These are phyloP conservation scores for Coprinopsis sp. DNA, from an alignment of 768 basidiomycete genomes.

Conservation along the genomic window DNA sequence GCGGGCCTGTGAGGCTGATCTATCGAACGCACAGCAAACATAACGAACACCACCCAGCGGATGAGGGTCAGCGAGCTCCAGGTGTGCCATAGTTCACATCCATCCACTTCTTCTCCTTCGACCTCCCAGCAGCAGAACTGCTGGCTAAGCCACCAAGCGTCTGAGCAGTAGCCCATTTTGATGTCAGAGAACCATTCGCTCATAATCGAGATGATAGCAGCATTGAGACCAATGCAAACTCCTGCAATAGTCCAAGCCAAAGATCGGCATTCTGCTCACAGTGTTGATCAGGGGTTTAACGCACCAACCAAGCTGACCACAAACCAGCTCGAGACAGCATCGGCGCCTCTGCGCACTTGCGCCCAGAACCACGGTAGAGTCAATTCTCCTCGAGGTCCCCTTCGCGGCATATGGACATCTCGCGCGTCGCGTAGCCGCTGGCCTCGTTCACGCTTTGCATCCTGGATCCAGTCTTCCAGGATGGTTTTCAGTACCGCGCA, in stretches of 20 bases:
- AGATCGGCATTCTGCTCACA: neutral
- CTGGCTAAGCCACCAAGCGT: constrained; percentile 98
- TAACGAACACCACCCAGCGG: constrained; percentile 81
- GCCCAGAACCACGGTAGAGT: constrained; percentile 58
- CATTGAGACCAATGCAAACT: constrained; percentile 85
- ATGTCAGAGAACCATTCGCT: constrained; percentile 98
- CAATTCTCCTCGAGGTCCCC: constrained; percentile 46
- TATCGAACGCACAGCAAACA: constrained; percentile 70
- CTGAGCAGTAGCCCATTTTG: constrained; percentile 94
- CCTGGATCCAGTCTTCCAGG: constrained; percentile 88
- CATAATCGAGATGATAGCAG: constrained; percentile 91
- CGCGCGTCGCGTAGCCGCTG: constrained; percentile 64
- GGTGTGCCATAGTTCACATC: constrained; percentile 87
- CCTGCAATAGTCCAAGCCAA: constrained; percentile 41
- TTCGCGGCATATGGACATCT: constrained; percentile 35
- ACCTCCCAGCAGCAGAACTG: constrained; percentile 99
- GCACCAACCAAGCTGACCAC: constrained; percentile 85
- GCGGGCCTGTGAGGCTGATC: constrained; percentile 6
- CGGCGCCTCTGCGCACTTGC: constrained; percentile 52
- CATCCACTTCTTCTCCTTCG: constrained; percentile 70
- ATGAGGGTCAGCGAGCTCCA: constrained; percentile 75
- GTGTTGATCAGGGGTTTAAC: constrained; percentile 23
- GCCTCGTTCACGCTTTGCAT: constrained; percentile 85
- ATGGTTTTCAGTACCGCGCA: constrained; percentile 9
- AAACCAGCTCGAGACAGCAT: constrained; percentile 87